Evolutionary conservation across 169 alveolate genomes (phyloP).

Genomic region (Eimeria acervulina): DNA sequence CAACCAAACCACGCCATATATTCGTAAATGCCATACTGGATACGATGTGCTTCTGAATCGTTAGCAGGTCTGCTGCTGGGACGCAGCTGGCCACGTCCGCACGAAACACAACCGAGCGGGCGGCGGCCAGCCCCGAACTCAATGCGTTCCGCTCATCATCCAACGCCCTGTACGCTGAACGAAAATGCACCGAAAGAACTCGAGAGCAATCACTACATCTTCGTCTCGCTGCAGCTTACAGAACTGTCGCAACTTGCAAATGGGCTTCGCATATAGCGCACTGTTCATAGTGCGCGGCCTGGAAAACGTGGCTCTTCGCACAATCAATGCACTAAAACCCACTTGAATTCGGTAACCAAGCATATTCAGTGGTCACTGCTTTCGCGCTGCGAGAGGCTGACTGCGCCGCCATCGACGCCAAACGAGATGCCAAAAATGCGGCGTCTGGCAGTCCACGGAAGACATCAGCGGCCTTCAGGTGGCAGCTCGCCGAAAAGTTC

Average conservation of each 20-base stretch:
- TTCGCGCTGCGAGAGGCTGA: conserved; percentile 67
- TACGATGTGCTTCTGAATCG: conserved; percentile 56
- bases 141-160: background rate
- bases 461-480: conserved; percentile 21
- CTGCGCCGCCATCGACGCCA: conserved; percentile 75
- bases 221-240: background rate
- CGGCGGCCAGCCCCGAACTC: background rate
- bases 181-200: background rate
- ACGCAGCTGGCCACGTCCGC: conserved; percentile 45
- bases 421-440: conserved; percentile 59
- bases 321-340: background rate
- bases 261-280: background rate
- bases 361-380: conserved; percentile 63
- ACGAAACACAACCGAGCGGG: background rate
- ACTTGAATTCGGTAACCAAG: conserved; percentile 16
- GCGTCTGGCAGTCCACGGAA: conserved; percentile 21
- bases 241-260: background rate
- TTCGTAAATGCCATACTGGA: conserved; percentile 4
- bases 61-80: conserved; percentile 66
- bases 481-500: background rate
- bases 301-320: background rate
- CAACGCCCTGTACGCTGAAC: conserved; percentile 21
- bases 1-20: background rate
- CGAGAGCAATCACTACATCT: background rate
- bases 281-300: background rate